These are phyloP conservation scores for Naganishia vaughanmartiniae DNA, from an alignment of 768 basidiomycete genomes.

Conservation along the genomic window DNA sequence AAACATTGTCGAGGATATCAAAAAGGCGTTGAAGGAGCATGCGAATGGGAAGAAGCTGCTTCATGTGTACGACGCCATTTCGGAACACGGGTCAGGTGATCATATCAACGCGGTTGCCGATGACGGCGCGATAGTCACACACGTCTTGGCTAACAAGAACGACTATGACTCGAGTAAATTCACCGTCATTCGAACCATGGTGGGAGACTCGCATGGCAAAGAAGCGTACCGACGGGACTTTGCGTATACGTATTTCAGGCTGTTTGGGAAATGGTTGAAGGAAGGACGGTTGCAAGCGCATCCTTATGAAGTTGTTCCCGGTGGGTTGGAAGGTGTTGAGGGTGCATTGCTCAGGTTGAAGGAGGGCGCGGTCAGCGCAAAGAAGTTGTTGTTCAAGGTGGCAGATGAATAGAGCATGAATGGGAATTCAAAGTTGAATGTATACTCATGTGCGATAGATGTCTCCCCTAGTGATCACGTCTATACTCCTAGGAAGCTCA, in stretches of 20 bases:
- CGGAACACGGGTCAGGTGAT: conserved; percentile 12
- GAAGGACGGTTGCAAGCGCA: conserved; percentile 15
- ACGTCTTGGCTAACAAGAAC: conserved; percentile 5
- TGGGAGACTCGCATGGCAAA: conserved; percentile 19
- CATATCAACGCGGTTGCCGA: conserved; percentile 10
- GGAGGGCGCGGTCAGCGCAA: conserved; percentile 39
- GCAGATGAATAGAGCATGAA: conserved; percentile 4
- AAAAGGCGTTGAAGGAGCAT: conserved; percentile 19
- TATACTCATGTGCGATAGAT: no score
- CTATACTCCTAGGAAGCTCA: no score
- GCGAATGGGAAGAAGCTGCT: conserved; percentile 10
- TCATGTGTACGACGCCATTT: conserved; percentile 24
- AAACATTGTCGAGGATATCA: conserved; percentile 27
- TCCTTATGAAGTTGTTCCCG: conserved; percentile 25
- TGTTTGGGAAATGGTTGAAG: conserved; percentile 15
- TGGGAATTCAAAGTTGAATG: background rate
- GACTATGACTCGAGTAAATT: conserved; percentile 12
- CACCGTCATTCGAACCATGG: conserved; percentile 22
- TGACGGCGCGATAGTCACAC: conserved; percentile 4
- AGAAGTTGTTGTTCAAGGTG: conserved; percentile 41
- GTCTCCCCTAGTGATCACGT: no score
- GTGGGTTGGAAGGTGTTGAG: conserved; percentile 20
- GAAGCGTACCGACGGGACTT: conserved; percentile 15
- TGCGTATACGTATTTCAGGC: conserved; percentile 21
- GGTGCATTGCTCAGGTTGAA: conserved; percentile 17